Conservation (phyloP, 768 basidiomycete species). For the button mushroom (Agaricus bisporus) region DNA sequence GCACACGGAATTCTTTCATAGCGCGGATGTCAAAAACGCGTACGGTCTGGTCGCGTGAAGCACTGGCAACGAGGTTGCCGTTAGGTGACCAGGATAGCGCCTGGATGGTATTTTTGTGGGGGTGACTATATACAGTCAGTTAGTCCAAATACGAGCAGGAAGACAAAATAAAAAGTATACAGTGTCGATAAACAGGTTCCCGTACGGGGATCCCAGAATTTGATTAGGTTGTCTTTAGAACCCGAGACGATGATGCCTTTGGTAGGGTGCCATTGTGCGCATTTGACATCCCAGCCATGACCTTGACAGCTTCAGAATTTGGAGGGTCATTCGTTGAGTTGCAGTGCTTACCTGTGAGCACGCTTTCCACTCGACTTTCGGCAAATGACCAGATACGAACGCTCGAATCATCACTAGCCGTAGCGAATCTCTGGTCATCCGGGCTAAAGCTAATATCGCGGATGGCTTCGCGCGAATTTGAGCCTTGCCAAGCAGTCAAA, state of each 20-base stretch:
- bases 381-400: constrained; percentile 95
- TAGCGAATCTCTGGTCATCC: constrained; percentile 87
- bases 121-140: constrained; percentile 52
- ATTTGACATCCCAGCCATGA: constrained; percentile 99
- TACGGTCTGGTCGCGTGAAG: constrained; percentile 90
- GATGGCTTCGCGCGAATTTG: constrained; percentile 81
- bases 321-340: neutral
- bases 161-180: constrained; percentile 36
- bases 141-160: neutral
- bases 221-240: constrained; percentile 96
- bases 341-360: constrained; percentile 62
- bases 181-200: constrained; percentile 86
- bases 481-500: constrained; percentile 87
- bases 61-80: constrained; percentile 90
- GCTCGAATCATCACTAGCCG: constrained; percentile 92
- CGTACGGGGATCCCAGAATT: constrained; percentile 98
- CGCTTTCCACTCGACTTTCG: constrained; percentile 82
- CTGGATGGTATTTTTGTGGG: constrained; percentile 97
- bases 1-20: constrained; percentile 89
- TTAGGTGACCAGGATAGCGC: constrained; percentile 91
- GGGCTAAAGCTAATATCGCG: constrained; percentile 90
- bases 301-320: constrained; percentile 35
- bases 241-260: constrained; percentile 94
- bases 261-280: constrained; percentile 97
- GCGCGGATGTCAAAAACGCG: constrained; percentile 97